Percentiles rank a stretch among this genome's conserved stretches.
Evolutionary conservation across 2,329 filamentous ascomycete species (phyloP).

Genomic region (Fusarium siculi): DNA sequence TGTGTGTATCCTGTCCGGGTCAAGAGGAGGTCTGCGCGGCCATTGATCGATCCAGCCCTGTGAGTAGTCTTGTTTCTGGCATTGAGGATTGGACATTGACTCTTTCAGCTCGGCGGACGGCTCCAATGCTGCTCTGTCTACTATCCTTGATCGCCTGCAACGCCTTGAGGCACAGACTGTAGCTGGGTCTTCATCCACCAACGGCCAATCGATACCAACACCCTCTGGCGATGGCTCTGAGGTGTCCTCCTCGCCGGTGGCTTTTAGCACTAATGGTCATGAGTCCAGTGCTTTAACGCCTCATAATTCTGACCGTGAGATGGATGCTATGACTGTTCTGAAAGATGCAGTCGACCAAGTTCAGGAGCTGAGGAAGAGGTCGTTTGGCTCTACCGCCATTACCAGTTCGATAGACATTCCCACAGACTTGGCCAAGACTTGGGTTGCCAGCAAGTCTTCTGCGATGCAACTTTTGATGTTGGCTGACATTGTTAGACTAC

Average conservation of each 20-base stretch:
- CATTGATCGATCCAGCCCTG: constrained; percentile 28
- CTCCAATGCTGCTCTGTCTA: constrained; percentile 34
- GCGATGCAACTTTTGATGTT: fast-evolving
- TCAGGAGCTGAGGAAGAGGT: constrained; percentile 39
- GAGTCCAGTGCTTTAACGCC: constrained; percentile 16
- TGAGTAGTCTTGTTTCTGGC: constrained; percentile 2
- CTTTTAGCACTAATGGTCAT: constrained; percentile 10
- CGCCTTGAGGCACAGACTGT: constrained; percentile 43
- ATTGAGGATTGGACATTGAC: constrained; percentile 13
- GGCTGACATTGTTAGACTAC: constrained; percentile 32
- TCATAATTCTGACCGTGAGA: neutral
- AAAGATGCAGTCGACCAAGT: constrained; percentile 46
- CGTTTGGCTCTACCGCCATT: constrained; percentile 34
- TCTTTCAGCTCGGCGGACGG: constrained; percentile 13
- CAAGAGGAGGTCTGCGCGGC: constrained; percentile 41
- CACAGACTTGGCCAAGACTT: constrained; percentile 43
- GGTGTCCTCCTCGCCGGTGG: constrained; percentile 21
- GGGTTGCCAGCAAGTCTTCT: constrained; percentile 41
- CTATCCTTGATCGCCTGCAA: constrained; percentile 46
- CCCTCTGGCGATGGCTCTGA: constrained; percentile 31
- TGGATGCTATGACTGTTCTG: constrained; percentile 44
- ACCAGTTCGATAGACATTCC: constrained; percentile 42
- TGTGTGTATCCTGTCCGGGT: constrained; percentile 44
- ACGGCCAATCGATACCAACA: neutral
- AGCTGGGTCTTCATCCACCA: neutral